These are phyloP conservation scores for Sisymbrium altissimum DNA, from an alignment of 345 rosid species.

Conservation along the genomic window DNA sequence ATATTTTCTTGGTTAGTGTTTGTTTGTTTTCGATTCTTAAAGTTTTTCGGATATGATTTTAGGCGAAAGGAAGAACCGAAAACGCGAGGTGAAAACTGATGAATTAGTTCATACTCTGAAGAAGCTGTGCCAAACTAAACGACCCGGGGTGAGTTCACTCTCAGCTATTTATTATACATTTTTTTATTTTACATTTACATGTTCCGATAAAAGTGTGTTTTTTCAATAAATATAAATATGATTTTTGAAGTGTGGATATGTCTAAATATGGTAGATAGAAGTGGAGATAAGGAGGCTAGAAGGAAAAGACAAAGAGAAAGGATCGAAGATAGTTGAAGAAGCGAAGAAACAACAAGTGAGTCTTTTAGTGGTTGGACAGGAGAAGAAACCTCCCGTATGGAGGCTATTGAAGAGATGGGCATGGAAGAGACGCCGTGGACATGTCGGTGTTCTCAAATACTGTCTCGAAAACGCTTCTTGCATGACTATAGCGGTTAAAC, in stretches of 20 bases:
- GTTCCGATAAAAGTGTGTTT: not conserved
- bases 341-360: conserved; percentile 60
- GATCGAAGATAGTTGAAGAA: conserved; percentile 67
- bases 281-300: conserved; percentile 54
- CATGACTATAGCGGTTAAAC: conserved; percentile 80
- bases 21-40: not conserved
- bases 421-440: conserved; percentile 38
- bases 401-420: conserved; percentile 53
- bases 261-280: conserved; percentile 40
- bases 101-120: conserved; percentile 59
- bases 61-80: conserved; percentile 39
- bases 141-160: conserved; percentile 63
- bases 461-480: conserved; percentile 82
- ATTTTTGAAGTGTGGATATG: not conserved
- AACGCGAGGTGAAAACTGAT: conserved; percentile 41
- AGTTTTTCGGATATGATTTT: not conserved
- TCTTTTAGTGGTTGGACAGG: conserved; percentile 72
- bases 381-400: conserved; percentile 57
- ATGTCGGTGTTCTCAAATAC: conserved; percentile 47
- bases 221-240: not conserved
- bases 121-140: conserved; percentile 52
- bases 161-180: not conserved
- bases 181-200: not conserved
- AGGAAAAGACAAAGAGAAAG: conserved; percentile 63
- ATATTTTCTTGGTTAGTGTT: not conserved